These are phyloP conservation scores for Parastagonospora avenae DNA, from an alignment of 2,329 filamentous ascomycete genomes.

Conservation along the genomic window DNA sequence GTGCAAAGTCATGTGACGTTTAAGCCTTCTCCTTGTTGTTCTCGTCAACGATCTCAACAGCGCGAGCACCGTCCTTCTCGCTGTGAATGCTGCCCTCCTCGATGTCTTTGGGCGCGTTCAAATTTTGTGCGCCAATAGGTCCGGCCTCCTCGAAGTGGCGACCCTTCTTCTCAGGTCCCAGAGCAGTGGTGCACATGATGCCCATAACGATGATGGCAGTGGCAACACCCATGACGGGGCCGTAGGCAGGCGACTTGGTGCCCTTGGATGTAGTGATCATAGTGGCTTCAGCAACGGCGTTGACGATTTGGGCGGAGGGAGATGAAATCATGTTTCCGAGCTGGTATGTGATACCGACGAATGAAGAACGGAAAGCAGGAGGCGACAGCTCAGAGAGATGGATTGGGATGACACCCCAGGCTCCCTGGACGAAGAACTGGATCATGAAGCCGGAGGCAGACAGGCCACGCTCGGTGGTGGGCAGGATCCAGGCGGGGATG, in stretches of 20 bases:
- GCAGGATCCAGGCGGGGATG: slow-evolving; percentile 74
- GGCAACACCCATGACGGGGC: slow-evolving; percentile 74
- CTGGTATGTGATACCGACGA: slow-evolving; percentile 75
- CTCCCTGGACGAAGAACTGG: slow-evolving; percentile 59
- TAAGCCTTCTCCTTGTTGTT: slow-evolving; percentile 7
- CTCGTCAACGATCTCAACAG: slow-evolving; percentile 24
- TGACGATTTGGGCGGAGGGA: slow-evolving; percentile 77
- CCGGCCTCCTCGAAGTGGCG: slow-evolving; percentile 68
- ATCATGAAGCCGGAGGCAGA: slow-evolving; percentile 71
- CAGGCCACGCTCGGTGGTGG: slow-evolving; percentile 62
- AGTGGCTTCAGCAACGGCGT: slow-evolving; percentile 67
- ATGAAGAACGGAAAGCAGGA: slow-evolving; percentile 70
- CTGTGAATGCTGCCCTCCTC: slow-evolving; percentile 35
- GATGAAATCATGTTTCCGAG: slow-evolving; percentile 76
- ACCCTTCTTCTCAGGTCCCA: slow-evolving; percentile 77
- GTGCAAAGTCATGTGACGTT: background rate
- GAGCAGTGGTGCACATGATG: slow-evolving; percentile 68
- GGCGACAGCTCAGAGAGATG: slow-evolving; percentile 77
- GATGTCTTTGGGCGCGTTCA: slow-evolving; percentile 33
- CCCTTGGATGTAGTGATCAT: slow-evolving; percentile 60
- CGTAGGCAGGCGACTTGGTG: slow-evolving; percentile 69
- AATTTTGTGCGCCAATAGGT: slow-evolving; percentile 53
- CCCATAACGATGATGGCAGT: slow-evolving; percentile 77
- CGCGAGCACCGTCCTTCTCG: slow-evolving; percentile 32
- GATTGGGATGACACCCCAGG: slow-evolving; percentile 59